Percentiles rank a stretch among this genome's conserved stretches.
phyloP scores from a whole-genome alignment of 2,329 filamentous ascomycete species.

The Thyridium curvatum region DNA sequence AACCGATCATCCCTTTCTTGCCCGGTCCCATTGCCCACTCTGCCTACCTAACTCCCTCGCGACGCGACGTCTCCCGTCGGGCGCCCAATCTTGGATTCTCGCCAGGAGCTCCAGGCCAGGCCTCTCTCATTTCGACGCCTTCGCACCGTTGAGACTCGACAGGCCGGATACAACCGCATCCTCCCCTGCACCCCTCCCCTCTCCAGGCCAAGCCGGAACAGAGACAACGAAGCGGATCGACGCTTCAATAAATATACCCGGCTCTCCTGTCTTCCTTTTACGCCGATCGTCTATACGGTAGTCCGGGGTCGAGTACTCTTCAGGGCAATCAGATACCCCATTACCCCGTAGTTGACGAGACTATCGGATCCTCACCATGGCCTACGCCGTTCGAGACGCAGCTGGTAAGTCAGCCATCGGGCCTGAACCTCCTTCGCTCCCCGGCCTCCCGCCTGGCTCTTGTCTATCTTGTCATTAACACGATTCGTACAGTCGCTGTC shows the following conservation, averaged over 20 bases:
- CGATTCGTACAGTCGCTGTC: conserved; percentile 12
- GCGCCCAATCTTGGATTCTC: not conserved
- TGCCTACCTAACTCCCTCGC: conserved; percentile 1
- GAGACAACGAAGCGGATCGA: no score
- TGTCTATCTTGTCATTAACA: conserved; percentile 6
- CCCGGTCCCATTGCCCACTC: not conserved
- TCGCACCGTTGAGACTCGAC: no score
- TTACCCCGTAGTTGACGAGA: no score
- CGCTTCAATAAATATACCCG: no score
- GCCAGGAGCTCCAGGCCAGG: not conserved
- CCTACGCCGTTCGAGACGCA: not conserved
- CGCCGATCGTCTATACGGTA: no score
- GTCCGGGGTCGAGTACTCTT: no score
- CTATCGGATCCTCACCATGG: not conserved
- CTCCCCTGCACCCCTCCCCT: no score
- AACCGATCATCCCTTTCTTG: not conserved
- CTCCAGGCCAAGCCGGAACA: no score
- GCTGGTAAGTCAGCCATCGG: conserved; percentile 12
- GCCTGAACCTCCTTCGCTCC: conserved; percentile 3
- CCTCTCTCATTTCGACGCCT: no score
- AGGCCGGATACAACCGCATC: no score
- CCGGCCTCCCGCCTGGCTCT: conserved; percentile 5
- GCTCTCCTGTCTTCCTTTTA: no score
- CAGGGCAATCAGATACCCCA: no score
- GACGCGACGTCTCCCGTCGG: not conserved